Conservation (phyloP, 2,329 filamentous ascomycete species). For the Cercospora canescens region DNA sequence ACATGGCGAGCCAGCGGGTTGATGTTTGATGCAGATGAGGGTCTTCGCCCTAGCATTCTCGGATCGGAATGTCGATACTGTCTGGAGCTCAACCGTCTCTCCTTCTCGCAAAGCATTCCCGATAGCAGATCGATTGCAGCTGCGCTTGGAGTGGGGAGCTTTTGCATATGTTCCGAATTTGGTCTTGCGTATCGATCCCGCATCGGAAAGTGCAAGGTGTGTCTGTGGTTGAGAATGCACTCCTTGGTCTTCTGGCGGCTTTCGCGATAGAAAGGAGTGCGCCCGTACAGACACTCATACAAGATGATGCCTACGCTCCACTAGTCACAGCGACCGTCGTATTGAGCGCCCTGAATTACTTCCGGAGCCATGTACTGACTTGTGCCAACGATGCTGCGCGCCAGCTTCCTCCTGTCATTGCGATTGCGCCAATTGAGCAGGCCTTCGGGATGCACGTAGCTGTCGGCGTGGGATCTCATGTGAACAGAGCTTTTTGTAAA, state of each 20-base stretch:
- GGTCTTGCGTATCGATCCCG: constrained; percentile 54
- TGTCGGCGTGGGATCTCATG: constrained; percentile 22
- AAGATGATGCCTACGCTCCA: constrained; percentile 95
- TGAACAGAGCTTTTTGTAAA: neutral
- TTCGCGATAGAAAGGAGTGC: constrained; percentile 84
- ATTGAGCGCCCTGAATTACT: constrained; percentile 76
- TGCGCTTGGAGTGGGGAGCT: constrained; percentile 58
- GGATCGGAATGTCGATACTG: constrained; percentile 66
- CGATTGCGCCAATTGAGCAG: constrained; percentile 46
- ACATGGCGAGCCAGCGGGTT: constrained; percentile 52
- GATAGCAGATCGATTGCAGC: constrained; percentile 77
- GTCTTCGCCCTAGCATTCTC: constrained; percentile 29
- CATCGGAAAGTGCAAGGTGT: constrained; percentile 69
- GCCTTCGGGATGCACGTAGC: constrained; percentile 33
- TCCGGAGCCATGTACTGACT: constrained; percentile 99
- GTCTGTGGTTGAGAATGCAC: constrained; percentile 75
- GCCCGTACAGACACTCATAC: constrained; percentile 91
- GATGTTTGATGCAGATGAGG: constrained; percentile 48
- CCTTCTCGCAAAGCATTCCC: constrained; percentile 69
- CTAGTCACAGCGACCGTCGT: constrained; percentile 94
- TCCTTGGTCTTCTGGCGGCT: constrained; percentile 80
- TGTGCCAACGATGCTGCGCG: constrained; percentile 86
- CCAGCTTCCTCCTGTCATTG: constrained; percentile 64
- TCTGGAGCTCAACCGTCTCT: constrained; percentile 72
- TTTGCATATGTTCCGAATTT: constrained; percentile 42